Evolutionary conservation across 176 grass and related monocot species (phyloP).

Genomic region (Aechmea fasciata): DNA sequence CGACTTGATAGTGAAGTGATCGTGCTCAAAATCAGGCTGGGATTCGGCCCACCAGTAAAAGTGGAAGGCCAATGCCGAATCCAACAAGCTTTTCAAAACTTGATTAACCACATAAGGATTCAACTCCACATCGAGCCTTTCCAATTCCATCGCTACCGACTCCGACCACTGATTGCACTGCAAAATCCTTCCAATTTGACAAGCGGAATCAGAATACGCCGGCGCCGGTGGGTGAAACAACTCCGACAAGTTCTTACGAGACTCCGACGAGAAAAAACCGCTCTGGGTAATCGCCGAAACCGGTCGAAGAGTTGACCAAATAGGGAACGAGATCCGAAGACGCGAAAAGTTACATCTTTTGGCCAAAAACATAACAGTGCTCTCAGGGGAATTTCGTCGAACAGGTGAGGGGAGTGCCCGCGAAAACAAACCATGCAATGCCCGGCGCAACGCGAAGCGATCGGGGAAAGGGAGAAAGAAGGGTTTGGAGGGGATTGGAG

Average conservation of each 20-base stretch:
- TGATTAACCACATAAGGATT: slow-evolving; percentile 45
- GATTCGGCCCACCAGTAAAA: slow-evolving; percentile 68
- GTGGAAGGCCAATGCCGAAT: slow-evolving; percentile 34
- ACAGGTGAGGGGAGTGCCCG: slow-evolving; percentile 14
- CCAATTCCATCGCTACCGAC: slow-evolving; percentile 34
- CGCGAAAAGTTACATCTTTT: slow-evolving; percentile 18
- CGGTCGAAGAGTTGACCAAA: slow-evolving; percentile 3
- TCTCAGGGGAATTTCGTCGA: slow-evolving; percentile 33
- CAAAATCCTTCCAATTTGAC: slow-evolving; percentile 22
- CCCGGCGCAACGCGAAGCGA: neutral
- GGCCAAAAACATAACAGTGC: slow-evolving; percentile 62
- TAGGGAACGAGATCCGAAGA: neutral
- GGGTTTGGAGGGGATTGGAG: neutral
- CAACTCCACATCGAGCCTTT: slow-evolving; percentile 35
- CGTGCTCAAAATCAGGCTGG: slow-evolving; percentile 34
- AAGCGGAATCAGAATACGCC: slow-evolving; percentile 9
- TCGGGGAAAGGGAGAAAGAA: neutral
- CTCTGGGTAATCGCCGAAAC: slow-evolving; percentile 17
- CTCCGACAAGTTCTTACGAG: slow-evolving; percentile 16
- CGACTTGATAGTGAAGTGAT: slow-evolving; percentile 38
- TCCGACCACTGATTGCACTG: slow-evolving; percentile 23
- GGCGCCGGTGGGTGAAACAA: slow-evolving; percentile 8
- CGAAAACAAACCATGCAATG: slow-evolving; percentile 20
- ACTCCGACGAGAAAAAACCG: slow-evolving; percentile 10
- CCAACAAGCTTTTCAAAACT: slow-evolving; percentile 41